phyloP scores from a whole-genome alignment of 2,329 filamentous ascomycete species.

The Pseudofabraea citricarpa region DNA sequence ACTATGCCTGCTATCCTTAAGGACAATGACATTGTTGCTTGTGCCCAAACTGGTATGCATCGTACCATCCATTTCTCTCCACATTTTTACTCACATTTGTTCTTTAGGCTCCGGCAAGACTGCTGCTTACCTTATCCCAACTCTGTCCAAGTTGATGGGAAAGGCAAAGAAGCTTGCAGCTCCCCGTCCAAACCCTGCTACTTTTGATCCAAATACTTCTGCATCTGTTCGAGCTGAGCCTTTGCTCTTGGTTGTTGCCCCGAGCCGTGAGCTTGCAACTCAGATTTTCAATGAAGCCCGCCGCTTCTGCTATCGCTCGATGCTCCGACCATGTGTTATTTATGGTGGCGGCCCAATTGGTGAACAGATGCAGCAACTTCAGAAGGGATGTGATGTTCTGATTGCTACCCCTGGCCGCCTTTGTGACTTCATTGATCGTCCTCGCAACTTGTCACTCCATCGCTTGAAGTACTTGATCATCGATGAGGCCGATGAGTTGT shows the following conservation, averaged over 20 bases:
- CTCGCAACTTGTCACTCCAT: conserved; percentile 62
- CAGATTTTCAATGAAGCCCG: conserved; percentile 95
- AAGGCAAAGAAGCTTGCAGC: conserved; percentile 87
- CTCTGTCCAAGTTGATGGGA: conserved; percentile 88
- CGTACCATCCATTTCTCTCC: conserved; percentile 1
- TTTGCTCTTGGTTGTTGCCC: conserved; percentile 77
- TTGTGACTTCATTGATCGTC: conserved; percentile 73
- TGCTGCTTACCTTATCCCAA: conserved; percentile 84
- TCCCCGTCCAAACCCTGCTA: conserved; percentile 61
- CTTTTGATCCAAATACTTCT: conserved; percentile 44
- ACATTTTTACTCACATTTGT: conserved; percentile 8
- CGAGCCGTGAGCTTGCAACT: conserved; percentile 83
- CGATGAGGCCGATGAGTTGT: conserved; percentile 93
- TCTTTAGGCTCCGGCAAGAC: conserved; percentile 98
- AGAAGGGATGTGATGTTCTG: conserved; percentile 82
- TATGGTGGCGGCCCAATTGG: conserved; percentile 78
- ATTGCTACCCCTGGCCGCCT: conserved; percentile 86
- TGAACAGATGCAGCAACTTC: conserved; percentile 68
- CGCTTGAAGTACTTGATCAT: conserved; percentile 80
- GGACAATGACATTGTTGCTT: conserved; percentile 78
- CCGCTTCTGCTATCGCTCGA: conserved; percentile 88
- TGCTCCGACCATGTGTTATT: conserved; percentile 84
- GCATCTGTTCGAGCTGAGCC: conserved; percentile 70
- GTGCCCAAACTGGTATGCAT: conserved; percentile 85
- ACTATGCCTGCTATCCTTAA: conserved; percentile 73